Conservation (phyloP, 176 grass and related monocot species). For the Avena atlantica region DNA sequence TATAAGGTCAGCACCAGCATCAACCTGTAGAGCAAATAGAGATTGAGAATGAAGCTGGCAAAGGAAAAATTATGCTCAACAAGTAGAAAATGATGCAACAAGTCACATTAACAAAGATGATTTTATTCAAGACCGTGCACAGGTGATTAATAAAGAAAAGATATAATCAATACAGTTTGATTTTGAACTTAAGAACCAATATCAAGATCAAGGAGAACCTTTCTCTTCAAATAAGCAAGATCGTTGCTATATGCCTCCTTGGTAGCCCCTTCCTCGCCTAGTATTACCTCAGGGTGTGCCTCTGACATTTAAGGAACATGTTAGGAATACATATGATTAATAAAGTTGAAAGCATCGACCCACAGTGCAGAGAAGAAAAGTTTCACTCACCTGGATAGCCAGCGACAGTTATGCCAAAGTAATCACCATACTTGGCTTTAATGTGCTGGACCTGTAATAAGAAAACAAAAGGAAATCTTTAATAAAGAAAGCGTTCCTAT, state of each 20-base stretch:
- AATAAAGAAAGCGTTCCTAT: conserved; percentile 13
- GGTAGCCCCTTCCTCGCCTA: conserved; percentile 69
- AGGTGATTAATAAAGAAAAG: conserved; percentile 31
- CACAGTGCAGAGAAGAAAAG: conserved; percentile 5
- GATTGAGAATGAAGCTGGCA: conserved; percentile 21
- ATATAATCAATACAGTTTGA: not conserved
- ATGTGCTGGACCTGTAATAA: conserved; percentile 78
- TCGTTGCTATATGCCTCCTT: conserved; percentile 75
- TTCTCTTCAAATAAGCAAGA: conserved; percentile 90
- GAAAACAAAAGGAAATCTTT: conserved; percentile 37
- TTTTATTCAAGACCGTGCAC: conserved; percentile 1
- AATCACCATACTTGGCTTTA: conserved; percentile 72
- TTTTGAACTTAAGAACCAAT: conserved; percentile 27
- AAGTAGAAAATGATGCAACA: not conserved
- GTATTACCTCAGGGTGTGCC: conserved; percentile 87
- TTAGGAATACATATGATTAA: conserved; percentile 21
- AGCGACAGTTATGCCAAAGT: conserved; percentile 92
- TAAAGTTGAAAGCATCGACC: conserved; percentile 14
- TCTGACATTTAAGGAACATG: conserved; percentile 54
- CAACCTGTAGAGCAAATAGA: conserved; percentile 59
- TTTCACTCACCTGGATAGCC: conserved; percentile 79
- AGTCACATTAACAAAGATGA: conserved; percentile 15
- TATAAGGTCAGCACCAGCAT: conserved; percentile 86
- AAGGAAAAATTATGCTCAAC: not conserved
- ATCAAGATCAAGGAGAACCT: conserved; percentile 50